Base-by-base conservation (phyloP, 805 yeast species). In the Kazachstania kunashirensis region DNA sequence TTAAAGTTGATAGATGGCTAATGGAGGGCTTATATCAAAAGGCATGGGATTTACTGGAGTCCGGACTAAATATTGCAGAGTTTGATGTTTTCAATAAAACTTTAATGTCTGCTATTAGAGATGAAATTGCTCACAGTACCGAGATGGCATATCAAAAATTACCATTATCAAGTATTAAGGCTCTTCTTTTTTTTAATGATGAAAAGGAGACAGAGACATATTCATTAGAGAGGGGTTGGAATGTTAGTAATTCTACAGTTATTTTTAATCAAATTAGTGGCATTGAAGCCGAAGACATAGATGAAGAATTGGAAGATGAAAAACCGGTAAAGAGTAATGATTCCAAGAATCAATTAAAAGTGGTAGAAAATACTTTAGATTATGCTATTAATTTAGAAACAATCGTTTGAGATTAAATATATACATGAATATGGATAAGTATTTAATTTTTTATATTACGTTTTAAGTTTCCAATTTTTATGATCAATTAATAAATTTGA, bases 1-100 rank as follows among this genome's bases (percentile, higher is more conserved):
- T 89, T 37, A 77, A 78, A 48, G 76, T 92, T 49, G 97, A 92
- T 59, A 78, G 84, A 46, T 84, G 94, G 81, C 73, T 92, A 46
- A 85, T 89, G 80, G 97, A 92, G 63, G 98, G 98, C 29, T 82
- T 89, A 46, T 92, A 88, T 61, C 92, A 85, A 59, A 84, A 84
- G 60, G 89, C 88, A 31, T 83, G 92, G 81, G 79, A 75, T 48
- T 70, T 83, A 38, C 70, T 82, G 63, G 53, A 50, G 48, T 48
- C 45, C 38, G 64, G 56, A 6, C 47, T 44, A 36, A 56, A 51
- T 31, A 76, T 79, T 46, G 73, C 77, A 40, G 97, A 92, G 58
- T 88, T 78, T 59, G 73, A 72, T 40, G 70, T 84, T 32, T 84
- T 89, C 59, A 81, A 85, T 41, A 77, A 73, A 40, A 77, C 82